Percentiles rank a stretch among this genome's conserved stretches.
Conservation (phyloP, 1,284 basidiomycete genomes). For the Puccinia sorghi region DNA sequence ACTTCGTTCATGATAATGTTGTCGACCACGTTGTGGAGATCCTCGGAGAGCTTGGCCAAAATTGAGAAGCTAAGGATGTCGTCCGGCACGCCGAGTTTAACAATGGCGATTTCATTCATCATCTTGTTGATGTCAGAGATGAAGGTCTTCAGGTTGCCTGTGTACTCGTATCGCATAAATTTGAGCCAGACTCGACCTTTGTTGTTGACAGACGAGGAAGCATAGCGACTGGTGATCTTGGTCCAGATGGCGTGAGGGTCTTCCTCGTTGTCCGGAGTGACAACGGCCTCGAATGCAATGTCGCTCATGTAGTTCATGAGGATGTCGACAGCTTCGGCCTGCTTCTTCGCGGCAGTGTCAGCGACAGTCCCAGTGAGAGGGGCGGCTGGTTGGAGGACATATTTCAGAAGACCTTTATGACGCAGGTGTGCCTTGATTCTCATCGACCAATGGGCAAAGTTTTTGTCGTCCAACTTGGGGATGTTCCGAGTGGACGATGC, state of each 20-base stretch:
- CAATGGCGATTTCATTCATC: neutral
- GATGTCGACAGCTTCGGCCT: neutral
- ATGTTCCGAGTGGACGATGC: too few species aligned
- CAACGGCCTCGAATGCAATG: neutral
- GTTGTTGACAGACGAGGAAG: neutral
- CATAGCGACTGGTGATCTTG: neutral
- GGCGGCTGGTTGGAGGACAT: too few species aligned
- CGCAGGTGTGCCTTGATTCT: too few species aligned
- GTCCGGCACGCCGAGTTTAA: neutral
- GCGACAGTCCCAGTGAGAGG: too few species aligned
- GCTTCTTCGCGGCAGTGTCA: too few species aligned
- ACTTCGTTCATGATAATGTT: slow-evolving; percentile 5
- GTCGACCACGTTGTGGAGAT: neutral
- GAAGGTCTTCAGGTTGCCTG: neutral
- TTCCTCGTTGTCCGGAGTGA: neutral
- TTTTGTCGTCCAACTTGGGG: too few species aligned
- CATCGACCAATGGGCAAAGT: too few species aligned
- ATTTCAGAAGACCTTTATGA: too few species aligned
- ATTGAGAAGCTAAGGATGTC: slow-evolving; percentile 3
- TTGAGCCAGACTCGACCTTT: neutral
- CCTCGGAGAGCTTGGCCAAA: neutral
- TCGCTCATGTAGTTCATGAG: neutral
- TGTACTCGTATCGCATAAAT: neutral
- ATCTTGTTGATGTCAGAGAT: neutral
- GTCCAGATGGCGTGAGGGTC: neutral